Evolutionary conservation across 148 eudicot genomes (phyloP), one percentile per base, ranked within the genome.

Genomic region (Selenicereus undatus): DNA sequence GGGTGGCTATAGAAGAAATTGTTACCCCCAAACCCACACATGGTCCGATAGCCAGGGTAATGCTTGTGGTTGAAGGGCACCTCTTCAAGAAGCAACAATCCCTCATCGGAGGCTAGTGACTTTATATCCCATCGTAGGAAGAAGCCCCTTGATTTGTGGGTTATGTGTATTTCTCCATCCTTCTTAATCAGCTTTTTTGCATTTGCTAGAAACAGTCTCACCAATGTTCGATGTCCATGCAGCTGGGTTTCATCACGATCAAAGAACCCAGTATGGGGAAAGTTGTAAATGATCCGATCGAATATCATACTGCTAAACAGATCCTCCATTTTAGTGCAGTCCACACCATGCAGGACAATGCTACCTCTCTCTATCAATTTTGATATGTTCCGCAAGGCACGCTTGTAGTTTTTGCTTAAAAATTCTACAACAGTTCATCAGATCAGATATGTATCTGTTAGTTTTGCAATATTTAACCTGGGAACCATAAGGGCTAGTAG

Each of bases 11-110:
- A 2, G 65, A 84, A 84, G 69, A 71, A 70, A 13, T 74, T 68
- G 60, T 84, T 70, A 78, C 82, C 84, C 5, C 84, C 82, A 56
- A 29, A 80, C 18, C 82, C 86, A 71, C 35, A 83, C 71, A 75
- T 83, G 52, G 71, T 83, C 11, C 10, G n/a, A 78, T 83, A 83
- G 8, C 82, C 77, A 0, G 83, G 86, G 52, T 79, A 83, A 5
- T 22, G 45, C 4, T 11, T 16, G 32, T 17, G 54, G 24, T 58
- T n/a, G 56, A 83, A 83, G 7, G 20, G 48, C 64, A 36, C 79
- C 51, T 70, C 86, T 76, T 83, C 76, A 8, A 79, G 35, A 2
- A 80, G 54, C 5, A 45, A 14, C 11, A 83, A 82, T 0, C 82
- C 86, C 17, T 71, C 30, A 0, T 17, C 13, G 20, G 22, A 11